Evolutionary conservation across 805 yeast genomes (phyloP).

Genomic region (Alloascoidea africana): DNA sequence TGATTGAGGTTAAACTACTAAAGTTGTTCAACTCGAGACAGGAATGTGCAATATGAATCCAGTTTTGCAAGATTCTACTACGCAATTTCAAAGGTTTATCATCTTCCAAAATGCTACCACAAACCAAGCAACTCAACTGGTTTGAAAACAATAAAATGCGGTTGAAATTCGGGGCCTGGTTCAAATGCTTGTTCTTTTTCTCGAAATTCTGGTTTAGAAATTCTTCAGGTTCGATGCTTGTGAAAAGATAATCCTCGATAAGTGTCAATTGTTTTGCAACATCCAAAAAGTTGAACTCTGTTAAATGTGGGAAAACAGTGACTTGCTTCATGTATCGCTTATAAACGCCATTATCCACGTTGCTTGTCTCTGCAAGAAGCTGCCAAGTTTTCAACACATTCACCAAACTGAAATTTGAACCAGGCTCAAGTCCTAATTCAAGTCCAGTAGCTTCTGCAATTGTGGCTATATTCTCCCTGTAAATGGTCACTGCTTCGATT

Average conservation of each 20-base stretch:
- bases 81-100: background rate
- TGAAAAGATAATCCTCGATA: background rate
- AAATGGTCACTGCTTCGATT: background rate
- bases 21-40: background rate
- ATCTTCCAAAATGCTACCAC: background rate
- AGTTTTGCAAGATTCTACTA: background rate
- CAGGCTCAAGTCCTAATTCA: too few relatives aligned
- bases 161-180: background rate
- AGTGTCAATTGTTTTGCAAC: constrained; percentile 2
- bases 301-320: constrained; percentile 7
- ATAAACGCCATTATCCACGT: constrained; percentile 2
- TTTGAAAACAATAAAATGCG: background rate
- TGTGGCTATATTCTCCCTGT: background rate
- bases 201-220: constrained; percentile 15
- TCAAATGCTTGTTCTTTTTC: background rate
- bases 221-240: background rate
- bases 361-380: background rate
- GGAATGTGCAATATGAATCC: constrained; percentile 1
- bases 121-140: constrained; percentile 1
- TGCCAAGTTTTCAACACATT: background rate
- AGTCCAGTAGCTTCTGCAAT: too few relatives aligned
- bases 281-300: constrained; percentile 16
- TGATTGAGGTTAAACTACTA: constrained; percentile 2
- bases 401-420: too few relatives aligned
- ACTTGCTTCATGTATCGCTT: constrained; percentile 3